Evolutionary conservation across 1,284 basidiomycete genomes (phyloP), one percentile per base, ranked within the genome.

Genomic region (Ceraceosorus guamensis): DNA sequence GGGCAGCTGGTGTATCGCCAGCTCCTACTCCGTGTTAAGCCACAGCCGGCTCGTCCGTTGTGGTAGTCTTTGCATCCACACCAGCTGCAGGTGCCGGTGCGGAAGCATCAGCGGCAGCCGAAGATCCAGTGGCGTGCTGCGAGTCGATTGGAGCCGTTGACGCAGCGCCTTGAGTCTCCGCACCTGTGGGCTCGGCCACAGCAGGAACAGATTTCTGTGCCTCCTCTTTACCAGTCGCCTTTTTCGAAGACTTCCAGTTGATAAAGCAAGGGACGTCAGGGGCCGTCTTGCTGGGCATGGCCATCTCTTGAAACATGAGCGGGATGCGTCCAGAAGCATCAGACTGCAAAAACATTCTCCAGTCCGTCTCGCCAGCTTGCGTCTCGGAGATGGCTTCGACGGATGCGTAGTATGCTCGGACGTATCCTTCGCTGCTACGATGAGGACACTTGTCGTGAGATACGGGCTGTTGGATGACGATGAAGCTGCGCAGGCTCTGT

Each of bases 241-340:
- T 41, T n/a, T 41, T 41, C 46, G 61, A 37, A n/a, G 46, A 53
- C 0, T 59, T 61, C 69, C 70, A 73, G 8, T 53, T 52, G 32
- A 71, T 61, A 51, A 70, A 73, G n/a, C 59, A 56, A 16, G 61
- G 66, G 2, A 73, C 71, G 50, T 73, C 71, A 48, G 65, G 66
- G 0, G 59, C 63, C 33, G 71, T 73, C 48, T 73, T 63, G 2
- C 56, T 56, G 0, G 70, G 66, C 63, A 73, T 65, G 41, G 48
- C 46, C 33, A 47, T 43, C 49, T 72, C 70, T 55, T 72, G 70
- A 57, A 70, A 52, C 50, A 67, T 57, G 32, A 60, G 58, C 0
- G 71, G 71, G 34, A 73, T 66, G 14, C 53, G 55, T 11, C 71
- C 71, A n/a, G 56, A 30, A 0, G 70, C 59, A 41, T 73, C 70